These are phyloP conservation scores for Sisymbrium altissimum DNA, from an alignment of 345 rosid species.

Conservation along the genomic window DNA sequence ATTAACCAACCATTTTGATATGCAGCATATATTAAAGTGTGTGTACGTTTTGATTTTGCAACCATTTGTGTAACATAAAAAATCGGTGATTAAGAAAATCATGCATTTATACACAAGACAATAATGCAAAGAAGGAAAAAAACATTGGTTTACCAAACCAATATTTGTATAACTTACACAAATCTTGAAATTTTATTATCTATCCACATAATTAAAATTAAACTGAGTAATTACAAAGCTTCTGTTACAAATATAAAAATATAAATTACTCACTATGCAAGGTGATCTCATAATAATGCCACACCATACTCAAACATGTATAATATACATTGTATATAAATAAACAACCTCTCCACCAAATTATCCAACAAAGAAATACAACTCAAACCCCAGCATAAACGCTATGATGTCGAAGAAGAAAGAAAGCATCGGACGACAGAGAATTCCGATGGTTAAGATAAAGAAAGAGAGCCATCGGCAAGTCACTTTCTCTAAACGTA, in stretches of 20 bases:
- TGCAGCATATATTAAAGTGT: neutral
- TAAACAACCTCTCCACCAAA: neutral
- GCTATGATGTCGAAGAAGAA: constrained; percentile 20
- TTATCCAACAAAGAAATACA: constrained; percentile 2
- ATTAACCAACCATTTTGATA: neutral
- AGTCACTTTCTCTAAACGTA: constrained; percentile 22
- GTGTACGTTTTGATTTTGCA: constrained; percentile 3
- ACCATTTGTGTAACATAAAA: neutral
- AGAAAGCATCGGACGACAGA: constrained; percentile 24
- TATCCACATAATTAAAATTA: constrained; percentile 4
- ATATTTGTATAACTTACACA: constrained; percentile 9
- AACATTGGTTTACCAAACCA: neutral
- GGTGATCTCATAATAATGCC: constrained; percentile 1
- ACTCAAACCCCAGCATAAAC: neutral
- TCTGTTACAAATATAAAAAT: neutral
- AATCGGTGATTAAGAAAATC: neutral
- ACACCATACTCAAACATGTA: neutral
- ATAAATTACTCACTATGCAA: neutral
- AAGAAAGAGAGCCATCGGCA: constrained; percentile 23
- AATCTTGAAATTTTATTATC: neutral
- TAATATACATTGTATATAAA: too few relatives aligned
- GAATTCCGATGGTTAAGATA: constrained; percentile 19
- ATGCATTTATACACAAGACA: neutral
- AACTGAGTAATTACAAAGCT: neutral
- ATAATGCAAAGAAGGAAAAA: neutral